Base-by-base conservation (phyloP, 805 yeast species). In the Hanseniaspora guilliermondii region DNA sequence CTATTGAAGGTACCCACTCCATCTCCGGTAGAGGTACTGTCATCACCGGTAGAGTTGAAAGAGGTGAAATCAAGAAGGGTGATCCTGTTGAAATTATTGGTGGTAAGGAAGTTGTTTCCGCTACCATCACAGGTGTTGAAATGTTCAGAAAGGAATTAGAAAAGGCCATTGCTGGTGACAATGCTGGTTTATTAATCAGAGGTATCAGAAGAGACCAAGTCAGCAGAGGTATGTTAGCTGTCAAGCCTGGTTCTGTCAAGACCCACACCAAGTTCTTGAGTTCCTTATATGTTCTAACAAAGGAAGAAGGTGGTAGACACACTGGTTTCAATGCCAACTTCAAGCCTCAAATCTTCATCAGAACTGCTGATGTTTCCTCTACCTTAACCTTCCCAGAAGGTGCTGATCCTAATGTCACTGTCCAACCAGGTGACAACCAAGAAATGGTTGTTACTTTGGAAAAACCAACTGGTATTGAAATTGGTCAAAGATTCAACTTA, bases 1-100 rank as follows among this genome's bases (percentile, higher is more conserved):
- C 97, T 60, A 82, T 93, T 63, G 98, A 93, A 78, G 96, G 87
- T 66, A 89, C 88, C 59, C 93, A 91, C 80, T 87, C 97, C 57
- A 93, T 93, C 63, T 87, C 97, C 46, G 99, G 99, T 74, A 91
- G 98, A 82, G 98, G 98, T 76, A 93, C 98, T 58, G 98, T 93
- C 62, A 96, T 87, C 65, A 86, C 97, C 56, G 98, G 98, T 71
- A 86, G 97, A 76, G 98, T 88, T 63, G 97, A 91, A 79, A 88
- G 98, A 77, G 98, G 98, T 75, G 74, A 82, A 62, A 80, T 93
- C 73, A 87, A 87, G 83, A 89, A 89, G 79, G 97, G 97, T 75
- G 97, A 91, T 74, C 97, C 93, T 77, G 76, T 93, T 64, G 97
- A 93, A 78, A 83, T 93, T 69, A 96, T 93, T 59, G 98, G 98